Evolutionary conservation across 495 filamentous ascomycete genomes (phyloP).

Genomic region (Pseudotulostoma volvatum): DNA sequence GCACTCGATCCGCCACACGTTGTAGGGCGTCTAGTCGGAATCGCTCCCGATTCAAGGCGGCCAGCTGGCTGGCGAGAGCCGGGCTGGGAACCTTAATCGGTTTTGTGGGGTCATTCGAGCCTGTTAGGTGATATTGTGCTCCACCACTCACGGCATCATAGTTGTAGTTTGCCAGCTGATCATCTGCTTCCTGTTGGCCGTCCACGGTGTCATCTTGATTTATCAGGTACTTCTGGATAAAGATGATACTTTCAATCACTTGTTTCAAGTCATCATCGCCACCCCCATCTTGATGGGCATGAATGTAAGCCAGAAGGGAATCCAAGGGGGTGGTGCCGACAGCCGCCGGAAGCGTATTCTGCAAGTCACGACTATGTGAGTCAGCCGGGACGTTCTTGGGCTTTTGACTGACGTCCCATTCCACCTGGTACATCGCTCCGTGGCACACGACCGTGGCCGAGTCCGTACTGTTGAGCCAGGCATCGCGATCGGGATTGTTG

Average conservation of each 20-base stretch:
- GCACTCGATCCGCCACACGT: conserved; percentile 1
- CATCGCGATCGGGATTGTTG: no score
- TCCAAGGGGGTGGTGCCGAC: conserved; percentile 33
- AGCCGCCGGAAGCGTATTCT: conserved; percentile 12
- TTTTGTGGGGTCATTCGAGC: background rate
- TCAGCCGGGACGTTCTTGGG: conserved; percentile 20
- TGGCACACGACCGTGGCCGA: conserved; percentile 16
- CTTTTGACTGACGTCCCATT: conserved; percentile 14
- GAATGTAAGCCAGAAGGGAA: conserved; percentile 22
- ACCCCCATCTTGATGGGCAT: conserved; percentile 4
- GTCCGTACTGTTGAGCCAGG: background rate
- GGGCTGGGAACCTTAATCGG: background rate
- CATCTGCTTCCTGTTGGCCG: conserved; percentile 12
- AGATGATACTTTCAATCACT: conserved; percentile 6
- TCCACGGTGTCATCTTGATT: conserved; percentile 22
- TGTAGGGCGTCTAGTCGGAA: conserved; percentile 4
- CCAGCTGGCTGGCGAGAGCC: conserved; percentile 3
- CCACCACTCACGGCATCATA: conserved; percentile 16
- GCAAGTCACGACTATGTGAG: background rate
- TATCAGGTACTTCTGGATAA: conserved; percentile 13
- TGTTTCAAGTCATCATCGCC: conserved; percentile 4
- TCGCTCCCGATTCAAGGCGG: conserved; percentile 5
- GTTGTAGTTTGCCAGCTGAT: conserved; percentile 18
- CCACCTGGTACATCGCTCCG: conserved; percentile 30
- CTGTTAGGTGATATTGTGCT: conserved; percentile 7